These are phyloP conservation scores for Bigelowiella natans DNA, from an alignment of 78 protist genomes.

Conservation along the genomic window DNA sequence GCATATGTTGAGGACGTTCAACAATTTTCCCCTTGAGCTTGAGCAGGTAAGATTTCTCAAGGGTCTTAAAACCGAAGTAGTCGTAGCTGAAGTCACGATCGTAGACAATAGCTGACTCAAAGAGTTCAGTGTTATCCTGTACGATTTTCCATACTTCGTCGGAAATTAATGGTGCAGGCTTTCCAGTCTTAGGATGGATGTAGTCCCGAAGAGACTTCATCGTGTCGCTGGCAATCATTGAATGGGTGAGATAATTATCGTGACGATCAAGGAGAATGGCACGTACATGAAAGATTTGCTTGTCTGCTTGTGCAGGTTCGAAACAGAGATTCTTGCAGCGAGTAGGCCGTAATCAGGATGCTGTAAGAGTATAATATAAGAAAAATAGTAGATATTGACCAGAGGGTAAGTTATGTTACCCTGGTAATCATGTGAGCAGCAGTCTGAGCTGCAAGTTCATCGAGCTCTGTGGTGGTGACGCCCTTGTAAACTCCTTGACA, in stretches of 20 bases:
- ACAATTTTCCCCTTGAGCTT: slow-evolving; percentile 36
- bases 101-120: slow-evolving; percentile 46
- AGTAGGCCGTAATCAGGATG: slow-evolving; percentile 92
- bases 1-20: slow-evolving; percentile 96
- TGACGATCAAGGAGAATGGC: not conserved
- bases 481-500: slow-evolving; percentile 37
- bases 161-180: slow-evolving; percentile 65
- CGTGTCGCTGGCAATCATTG: slow-evolving; percentile 44
- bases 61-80: slow-evolving; percentile 68
- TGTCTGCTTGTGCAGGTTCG: slow-evolving; percentile 77
- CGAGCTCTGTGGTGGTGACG: slow-evolving; percentile 23
- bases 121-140: not conserved
- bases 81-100: slow-evolving; percentile 80
- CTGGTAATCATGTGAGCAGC: slow-evolving; percentile 33
- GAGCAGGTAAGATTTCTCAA: slow-evolving; percentile 14
- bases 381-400: not conserved
- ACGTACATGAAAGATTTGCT: not conserved
- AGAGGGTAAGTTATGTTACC: no score
- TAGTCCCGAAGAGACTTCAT: not conserved
- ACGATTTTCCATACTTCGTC: slow-evolving; percentile 46
- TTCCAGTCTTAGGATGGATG: slow-evolving; percentile 46
- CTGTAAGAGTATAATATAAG: not conserved
- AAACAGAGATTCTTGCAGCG: slow-evolving; percentile 88
- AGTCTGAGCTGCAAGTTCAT: slow-evolving; percentile 45
- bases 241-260: not conserved